A percentile compares a stretch with the other conserved stretches of the same genome.
Evolutionary conservation across 164 flowering plant species (phyloP).

Genomic region (Pachysandra terminalis): DNA sequence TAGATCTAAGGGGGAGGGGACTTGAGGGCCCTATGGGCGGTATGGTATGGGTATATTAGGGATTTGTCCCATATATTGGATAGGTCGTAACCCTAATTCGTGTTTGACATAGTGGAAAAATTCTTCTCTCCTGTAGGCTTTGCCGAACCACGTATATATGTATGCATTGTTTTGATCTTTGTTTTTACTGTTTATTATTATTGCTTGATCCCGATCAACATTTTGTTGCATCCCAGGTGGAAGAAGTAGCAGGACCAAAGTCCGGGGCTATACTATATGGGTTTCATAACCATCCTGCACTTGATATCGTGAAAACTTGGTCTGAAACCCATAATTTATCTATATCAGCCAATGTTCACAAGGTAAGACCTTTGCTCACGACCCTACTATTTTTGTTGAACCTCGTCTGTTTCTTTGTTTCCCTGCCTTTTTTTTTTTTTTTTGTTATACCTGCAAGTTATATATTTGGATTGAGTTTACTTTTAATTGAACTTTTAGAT

Average conservation of each 20-base stretch:
- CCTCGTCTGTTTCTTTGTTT: background rate
- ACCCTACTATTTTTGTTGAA: background rate
- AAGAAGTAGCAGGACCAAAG: slow-evolving; percentile 24
- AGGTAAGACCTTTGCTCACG: slow-evolving; percentile 28
- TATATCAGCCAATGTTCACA: slow-evolving; percentile 30
- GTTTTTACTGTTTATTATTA: no score
- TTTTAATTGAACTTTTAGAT: background rate
- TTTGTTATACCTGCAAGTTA: background rate
- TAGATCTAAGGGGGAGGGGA: no score
- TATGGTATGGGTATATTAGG: no score
- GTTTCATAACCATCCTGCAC: slow-evolving; percentile 38
- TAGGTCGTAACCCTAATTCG: no score
- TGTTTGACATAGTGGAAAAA: no score
- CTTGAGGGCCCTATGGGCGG: no score
- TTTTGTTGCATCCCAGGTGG: slow-evolving; percentile 34
- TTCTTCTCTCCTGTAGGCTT: no score
- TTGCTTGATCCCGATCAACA: no score
- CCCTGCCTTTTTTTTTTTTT: slow-evolving; percentile 1
- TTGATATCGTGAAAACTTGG: slow-evolving; percentile 47
- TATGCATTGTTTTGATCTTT: no score
- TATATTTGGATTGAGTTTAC: background rate
- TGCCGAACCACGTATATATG: no score
- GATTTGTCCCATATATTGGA: no score
- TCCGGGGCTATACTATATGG: slow-evolving; percentile 52
- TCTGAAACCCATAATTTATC: slow-evolving; percentile 34